phyloP scores from a whole-genome alignment of 1,284 basidiomycete species.

The Stereum hirsutum region DNA sequence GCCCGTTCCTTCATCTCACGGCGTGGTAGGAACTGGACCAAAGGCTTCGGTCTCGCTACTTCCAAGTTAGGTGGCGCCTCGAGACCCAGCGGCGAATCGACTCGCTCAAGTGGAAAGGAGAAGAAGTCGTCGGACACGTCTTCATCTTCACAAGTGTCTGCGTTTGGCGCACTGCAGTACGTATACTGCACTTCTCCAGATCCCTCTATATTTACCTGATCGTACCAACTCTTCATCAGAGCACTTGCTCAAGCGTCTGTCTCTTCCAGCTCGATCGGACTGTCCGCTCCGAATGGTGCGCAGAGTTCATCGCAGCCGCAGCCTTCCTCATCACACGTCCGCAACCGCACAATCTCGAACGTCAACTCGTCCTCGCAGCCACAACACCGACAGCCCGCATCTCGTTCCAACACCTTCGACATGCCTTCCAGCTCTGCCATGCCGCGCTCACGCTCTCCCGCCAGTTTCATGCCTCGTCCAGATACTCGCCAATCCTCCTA shows the following conservation, averaged over 20 bases:
- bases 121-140: constrained; percentile 54
- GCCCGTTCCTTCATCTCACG: constrained; percentile 18
- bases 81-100: constrained; percentile 57
- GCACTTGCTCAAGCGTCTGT: constrained; percentile 50
- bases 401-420: constrained; percentile 7
- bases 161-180: constrained; percentile 49
- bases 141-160: constrained; percentile 33
- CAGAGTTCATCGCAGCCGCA: constrained; percentile 25
- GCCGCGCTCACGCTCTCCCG: constrained; percentile 13
- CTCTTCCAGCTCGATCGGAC: constrained; percentile 42
- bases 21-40: constrained; percentile 19
- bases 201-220: neutral
- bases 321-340: constrained; percentile 23
- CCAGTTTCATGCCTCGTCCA: constrained; percentile 6
- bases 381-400: constrained; percentile 11
- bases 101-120: constrained; percentile 36
- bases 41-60: constrained; percentile 29
- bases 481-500: constrained; percentile 10
- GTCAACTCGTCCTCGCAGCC: constrained; percentile 12
- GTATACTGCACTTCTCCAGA: constrained; percentile 17
- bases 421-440: constrained; percentile 15
- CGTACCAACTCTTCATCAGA: constrained; percentile 12
- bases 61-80: constrained; percentile 23
- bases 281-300: constrained; percentile 13
- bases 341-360: constrained; percentile 23